A percentile compares a stretch with the other conserved stretches of the same genome.
These are phyloP conservation scores for Coniochaeta prunicola DNA, from an alignment of 2,329 filamentous ascomycete species.

Conservation along the genomic window DNA sequence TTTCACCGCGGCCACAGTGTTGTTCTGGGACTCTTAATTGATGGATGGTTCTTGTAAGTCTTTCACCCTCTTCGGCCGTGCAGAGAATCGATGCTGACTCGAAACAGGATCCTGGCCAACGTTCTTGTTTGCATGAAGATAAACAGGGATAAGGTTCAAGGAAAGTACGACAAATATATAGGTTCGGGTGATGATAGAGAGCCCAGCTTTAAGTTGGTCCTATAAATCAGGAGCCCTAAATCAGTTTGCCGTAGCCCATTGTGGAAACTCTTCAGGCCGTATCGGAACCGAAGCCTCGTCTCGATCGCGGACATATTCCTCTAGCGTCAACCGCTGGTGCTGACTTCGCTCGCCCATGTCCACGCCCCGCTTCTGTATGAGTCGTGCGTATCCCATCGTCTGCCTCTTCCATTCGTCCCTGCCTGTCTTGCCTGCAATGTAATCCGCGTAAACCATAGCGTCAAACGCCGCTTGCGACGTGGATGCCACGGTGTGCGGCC, in stretches of 20 bases:
- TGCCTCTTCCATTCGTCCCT: slow-evolving; percentile 24
- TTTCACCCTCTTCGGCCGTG: background rate
- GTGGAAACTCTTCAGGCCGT: slow-evolving; percentile 22
- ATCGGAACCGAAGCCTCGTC: slow-evolving; percentile 23
- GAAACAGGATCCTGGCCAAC: slow-evolving; percentile 47
- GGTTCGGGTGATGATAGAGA: slow-evolving; percentile 57
- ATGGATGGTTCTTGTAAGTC: slow-evolving; percentile 57
- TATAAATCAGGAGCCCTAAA: slow-evolving; percentile 27
- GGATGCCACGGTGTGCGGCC: slow-evolving; percentile 28
- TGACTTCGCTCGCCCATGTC: slow-evolving; percentile 28
- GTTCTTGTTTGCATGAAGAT: slow-evolving; percentile 57
- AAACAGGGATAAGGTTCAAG: slow-evolving; percentile 53
- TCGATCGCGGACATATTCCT: slow-evolving; percentile 25
- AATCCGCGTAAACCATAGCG: slow-evolving; percentile 26
- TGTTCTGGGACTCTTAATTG: slow-evolving; percentile 51
- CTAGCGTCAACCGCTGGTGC: slow-evolving; percentile 19
- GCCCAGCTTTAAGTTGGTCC: slow-evolving; percentile 52
- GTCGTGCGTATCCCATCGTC: slow-evolving; percentile 26
- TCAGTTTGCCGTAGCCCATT: slow-evolving; percentile 22
- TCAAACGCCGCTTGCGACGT: slow-evolving; percentile 31
- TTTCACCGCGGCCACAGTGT: slow-evolving; percentile 56
- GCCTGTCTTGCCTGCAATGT: slow-evolving; percentile 20
- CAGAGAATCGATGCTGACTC: background rate
- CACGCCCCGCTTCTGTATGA: slow-evolving; percentile 24
- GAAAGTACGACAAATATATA: slow-evolving; percentile 50